Evolutionary conservation across 1,284 basidiomycete species (phyloP).

Genomic region (Ustilago esculenta): DNA sequence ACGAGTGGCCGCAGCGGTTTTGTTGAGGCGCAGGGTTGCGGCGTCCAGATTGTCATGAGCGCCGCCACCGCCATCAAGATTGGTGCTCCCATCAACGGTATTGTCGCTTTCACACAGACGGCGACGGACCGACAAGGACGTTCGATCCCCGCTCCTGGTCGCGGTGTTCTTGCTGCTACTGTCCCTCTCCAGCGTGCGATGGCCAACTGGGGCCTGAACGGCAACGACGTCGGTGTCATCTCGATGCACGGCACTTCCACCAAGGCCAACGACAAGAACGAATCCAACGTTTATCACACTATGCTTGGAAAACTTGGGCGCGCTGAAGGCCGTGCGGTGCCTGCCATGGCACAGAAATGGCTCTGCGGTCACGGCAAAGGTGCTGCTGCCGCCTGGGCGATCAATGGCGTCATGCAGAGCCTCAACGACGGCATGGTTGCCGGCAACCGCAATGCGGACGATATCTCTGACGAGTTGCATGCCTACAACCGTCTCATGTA

Average conservation of each 20-base stretch:
- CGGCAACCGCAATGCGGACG: conserved; percentile 82
- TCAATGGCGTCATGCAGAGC: conserved; percentile 89
- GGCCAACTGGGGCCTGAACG: conserved; percentile 92
- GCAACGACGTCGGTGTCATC: conserved; percentile 83
- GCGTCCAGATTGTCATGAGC: conserved; percentile 95
- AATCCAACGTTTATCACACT: conserved; percentile 95
- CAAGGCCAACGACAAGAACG: conserved; percentile 97
- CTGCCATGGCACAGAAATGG: conserved; percentile 96
- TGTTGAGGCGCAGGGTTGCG: conserved; percentile 94
- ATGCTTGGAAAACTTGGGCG: conserved; percentile 87
- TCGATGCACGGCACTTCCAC: conserved; percentile 96
- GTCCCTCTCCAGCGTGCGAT: conserved; percentile 87
- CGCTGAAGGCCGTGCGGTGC: conserved; percentile 91
- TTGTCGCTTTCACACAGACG: conserved; percentile 94
- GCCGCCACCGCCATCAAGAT: conserved; percentile 96
- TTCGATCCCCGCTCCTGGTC: conserved; percentile 76
- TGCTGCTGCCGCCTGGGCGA: conserved; percentile 88
- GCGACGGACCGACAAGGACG: conserved; percentile 92
- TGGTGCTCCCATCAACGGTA: conserved; percentile 89
- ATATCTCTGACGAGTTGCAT: conserved; percentile 91
- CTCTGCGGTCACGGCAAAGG: conserved; percentile 67
- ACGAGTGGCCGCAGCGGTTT: conserved; percentile 80
- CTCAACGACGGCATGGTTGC: conserved; percentile 87
- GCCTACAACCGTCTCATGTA: conserved; percentile 92
- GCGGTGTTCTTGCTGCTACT: conserved; percentile 60